Conservation (phyloP, 2,329 filamentous ascomycete genomes). For the Ascochyta rabiei region DNA sequence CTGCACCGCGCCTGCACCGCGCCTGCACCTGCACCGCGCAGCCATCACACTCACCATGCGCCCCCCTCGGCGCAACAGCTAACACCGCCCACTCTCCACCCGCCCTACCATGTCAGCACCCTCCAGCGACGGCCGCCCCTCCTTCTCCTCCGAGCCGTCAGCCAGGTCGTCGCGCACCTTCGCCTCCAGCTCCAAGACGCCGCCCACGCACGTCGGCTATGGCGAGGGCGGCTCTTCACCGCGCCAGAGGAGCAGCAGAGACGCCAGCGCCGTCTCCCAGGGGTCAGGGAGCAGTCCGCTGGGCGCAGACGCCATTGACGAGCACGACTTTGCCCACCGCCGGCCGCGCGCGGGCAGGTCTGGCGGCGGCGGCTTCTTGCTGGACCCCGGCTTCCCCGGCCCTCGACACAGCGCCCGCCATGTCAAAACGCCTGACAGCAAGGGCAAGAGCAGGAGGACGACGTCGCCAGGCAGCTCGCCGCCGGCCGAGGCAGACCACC, state of each 20-base stretch:
- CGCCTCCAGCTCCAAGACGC: slow-evolving; percentile 37
- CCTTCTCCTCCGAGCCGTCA: slow-evolving; percentile 38
- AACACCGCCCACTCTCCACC: slow-evolving; percentile 20
- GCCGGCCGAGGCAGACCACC: background rate
- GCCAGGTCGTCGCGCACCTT: slow-evolving; percentile 41
- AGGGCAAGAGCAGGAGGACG: slow-evolving; percentile 45
- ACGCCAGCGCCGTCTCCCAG: slow-evolving; percentile 14
- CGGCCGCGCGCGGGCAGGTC: slow-evolving; percentile 41
- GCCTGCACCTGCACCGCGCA: no score
- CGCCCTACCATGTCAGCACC: slow-evolving; percentile 38
- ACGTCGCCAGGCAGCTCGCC: slow-evolving; percentile 15
- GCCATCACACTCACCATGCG: background rate
- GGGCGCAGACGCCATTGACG: slow-evolving; percentile 31
- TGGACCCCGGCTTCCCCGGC: slow-evolving; percentile 50
- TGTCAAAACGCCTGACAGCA: slow-evolving; percentile 33
- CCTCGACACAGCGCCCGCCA: background rate
- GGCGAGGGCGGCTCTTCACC: slow-evolving; percentile 36
- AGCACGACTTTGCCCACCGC: slow-evolving; percentile 41
- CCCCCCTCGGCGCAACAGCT: slow-evolving; percentile 15
- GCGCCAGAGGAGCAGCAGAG: slow-evolving; percentile 16
- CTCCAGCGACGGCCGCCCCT: slow-evolving; percentile 43
- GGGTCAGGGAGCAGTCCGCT: slow-evolving; percentile 20
- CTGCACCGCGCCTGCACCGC: no score
- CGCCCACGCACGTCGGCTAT: slow-evolving; percentile 31
- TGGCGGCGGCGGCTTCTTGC: slow-evolving; percentile 54